Conservation (phyloP, 2,329 filamentous ascomycete species). For the Coleophoma crateriformis region DNA sequence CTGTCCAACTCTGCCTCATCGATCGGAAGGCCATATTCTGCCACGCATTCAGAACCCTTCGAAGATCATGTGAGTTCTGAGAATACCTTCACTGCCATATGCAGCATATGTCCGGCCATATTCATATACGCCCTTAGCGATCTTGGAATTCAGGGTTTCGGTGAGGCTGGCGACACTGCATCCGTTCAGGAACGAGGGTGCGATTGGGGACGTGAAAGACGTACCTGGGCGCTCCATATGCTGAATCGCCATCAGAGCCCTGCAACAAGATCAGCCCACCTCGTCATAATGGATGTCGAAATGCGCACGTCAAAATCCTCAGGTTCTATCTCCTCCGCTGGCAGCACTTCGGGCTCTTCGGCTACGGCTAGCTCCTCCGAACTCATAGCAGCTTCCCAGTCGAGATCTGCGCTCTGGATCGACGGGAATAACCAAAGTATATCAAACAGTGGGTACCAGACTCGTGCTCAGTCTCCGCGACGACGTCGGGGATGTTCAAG, state of each 20-base stretch:
- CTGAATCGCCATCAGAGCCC: constrained; percentile 13
- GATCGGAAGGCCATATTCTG: constrained; percentile 35
- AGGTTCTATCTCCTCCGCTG: background rate
- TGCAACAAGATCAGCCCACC: background rate
- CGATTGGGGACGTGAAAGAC: background rate
- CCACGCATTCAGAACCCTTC: no score
- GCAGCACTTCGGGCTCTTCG: no score
- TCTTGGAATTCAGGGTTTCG: constrained; percentile 14
- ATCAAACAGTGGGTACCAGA: no score
- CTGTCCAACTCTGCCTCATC: constrained; percentile 34
- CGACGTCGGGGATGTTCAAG: no score
- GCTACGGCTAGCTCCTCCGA: no score
- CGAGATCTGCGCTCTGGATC: no score
- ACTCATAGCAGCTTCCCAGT: no score
- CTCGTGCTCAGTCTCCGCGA: no score
- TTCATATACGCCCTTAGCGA: constrained; percentile 15
- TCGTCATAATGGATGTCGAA: background rate
- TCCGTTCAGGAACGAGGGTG: no score
- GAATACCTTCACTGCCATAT: constrained; percentile 15
- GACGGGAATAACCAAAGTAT: no score
- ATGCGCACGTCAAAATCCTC: background rate
- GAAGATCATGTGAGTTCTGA: no score
- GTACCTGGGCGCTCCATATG: constrained; percentile 6
- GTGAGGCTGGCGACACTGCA: constrained; percentile 11
- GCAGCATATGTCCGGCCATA: constrained; percentile 21